Evolutionary conservation across 1,139 yeast genomes (phyloP).

Genomic region (Saccharomyces hybrid): DNA sequence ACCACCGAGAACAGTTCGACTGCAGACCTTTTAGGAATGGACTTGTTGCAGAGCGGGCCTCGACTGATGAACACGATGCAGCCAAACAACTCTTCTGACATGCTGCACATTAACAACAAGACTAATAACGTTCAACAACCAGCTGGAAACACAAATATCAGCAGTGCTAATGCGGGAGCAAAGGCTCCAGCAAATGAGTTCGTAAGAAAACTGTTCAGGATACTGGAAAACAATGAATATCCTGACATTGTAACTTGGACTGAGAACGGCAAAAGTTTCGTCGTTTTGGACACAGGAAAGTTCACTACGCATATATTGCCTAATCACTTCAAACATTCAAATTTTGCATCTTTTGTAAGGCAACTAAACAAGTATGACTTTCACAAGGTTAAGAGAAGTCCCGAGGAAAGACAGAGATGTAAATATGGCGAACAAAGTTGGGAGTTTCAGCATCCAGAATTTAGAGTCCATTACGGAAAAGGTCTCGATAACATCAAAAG

Average conservation of each 20-base stretch:
- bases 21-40: background rate
- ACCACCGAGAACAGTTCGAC: conserved; percentile 3
- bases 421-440: conserved; percentile 74
- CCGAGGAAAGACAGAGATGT: conserved; percentile 40
- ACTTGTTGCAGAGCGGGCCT: background rate
- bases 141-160: background rate
- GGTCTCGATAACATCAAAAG: conserved; percentile 28
- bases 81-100: background rate
- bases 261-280: conserved; percentile 70
- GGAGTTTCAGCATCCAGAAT: conserved; percentile 91
- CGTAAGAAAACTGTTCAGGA: conserved; percentile 4
- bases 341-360: conserved; percentile 90
- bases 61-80: background rate
- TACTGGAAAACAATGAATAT: conserved; percentile 61
- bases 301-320: conserved; percentile 81
- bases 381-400: conserved; percentile 66
- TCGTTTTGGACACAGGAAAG: conserved; percentile 80
- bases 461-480: conserved; percentile 45
- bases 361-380: conserved; percentile 97
- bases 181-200: conserved; percentile 4
- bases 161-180: conserved; percentile 2
- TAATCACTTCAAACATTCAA: conserved; percentile 86
- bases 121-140: background rate
- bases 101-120: background rate
- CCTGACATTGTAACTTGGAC: conserved; percentile 76